These are phyloP conservation scores for Exophiala sideris DNA, from an alignment of 2,329 filamentous ascomycete species.

Conservation along the genomic window DNA sequence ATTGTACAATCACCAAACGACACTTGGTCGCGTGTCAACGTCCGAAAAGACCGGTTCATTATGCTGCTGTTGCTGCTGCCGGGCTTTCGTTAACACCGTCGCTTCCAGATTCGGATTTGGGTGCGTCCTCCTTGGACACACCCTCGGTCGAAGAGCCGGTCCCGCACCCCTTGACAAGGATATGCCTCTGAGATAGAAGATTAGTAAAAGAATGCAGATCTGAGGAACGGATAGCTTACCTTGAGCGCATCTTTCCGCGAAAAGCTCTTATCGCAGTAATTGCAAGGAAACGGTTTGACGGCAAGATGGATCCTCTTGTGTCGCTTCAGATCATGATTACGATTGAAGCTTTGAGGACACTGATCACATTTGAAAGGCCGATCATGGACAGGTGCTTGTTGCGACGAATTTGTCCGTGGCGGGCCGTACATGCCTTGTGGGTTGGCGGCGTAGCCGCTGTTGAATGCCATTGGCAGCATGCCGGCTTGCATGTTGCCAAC, in stretches of 20 bases:
- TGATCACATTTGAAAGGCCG: conserved; percentile 92
- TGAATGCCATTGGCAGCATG: conserved; percentile 56
- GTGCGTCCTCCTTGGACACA: conserved; percentile 19
- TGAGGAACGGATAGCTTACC: conserved; percentile 56
- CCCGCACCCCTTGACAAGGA: conserved; percentile 65
- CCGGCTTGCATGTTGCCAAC: conserved; percentile 58
- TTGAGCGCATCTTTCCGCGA: conserved; percentile 95
- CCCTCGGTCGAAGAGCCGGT: conserved; percentile 31
- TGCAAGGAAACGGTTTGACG: conserved; percentile 92
- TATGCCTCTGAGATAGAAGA: conserved; percentile 53
- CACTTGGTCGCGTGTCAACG: not conserved
- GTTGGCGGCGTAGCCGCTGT: conserved; percentile 58
- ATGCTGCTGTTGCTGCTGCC: conserved; percentile 18
- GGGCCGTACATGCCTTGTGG: conserved; percentile 59
- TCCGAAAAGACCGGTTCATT: not conserved
- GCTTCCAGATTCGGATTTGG: conserved; percentile 28
- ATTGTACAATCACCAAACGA: conserved; percentile 20
- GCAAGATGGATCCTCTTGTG: conserved; percentile 94
- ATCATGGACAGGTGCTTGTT: conserved; percentile 61
- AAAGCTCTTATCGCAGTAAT: conserved; percentile 91
- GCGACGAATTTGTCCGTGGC: conserved; percentile 52
- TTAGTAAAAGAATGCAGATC: conserved; percentile 26
- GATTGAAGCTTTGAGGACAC: conserved; percentile 89
- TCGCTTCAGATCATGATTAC: conserved; percentile 92
- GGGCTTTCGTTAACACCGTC: conserved; percentile 21